Conservation (phyloP, 1,284 basidiomycete species). For the Ustanciosporium gigantosporum region DNA sequence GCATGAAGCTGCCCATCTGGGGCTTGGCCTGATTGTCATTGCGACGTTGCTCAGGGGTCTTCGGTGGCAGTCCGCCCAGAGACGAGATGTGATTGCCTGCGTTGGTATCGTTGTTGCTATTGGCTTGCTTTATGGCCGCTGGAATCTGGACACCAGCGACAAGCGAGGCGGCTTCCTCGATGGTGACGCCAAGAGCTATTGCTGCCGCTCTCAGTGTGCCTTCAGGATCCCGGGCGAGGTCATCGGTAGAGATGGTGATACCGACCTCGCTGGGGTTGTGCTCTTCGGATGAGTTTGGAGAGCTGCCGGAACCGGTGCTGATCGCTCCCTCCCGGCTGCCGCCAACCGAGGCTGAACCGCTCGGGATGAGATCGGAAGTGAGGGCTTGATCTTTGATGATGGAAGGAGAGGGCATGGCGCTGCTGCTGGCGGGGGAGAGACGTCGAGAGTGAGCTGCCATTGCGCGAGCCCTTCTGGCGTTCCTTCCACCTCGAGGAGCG, state of each 20-base stretch:
- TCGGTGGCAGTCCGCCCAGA: conserved; percentile 8
- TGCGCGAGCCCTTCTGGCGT: conserved; percentile 53
- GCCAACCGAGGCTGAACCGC: neutral
- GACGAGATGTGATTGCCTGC: neutral
- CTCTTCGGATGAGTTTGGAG: conserved; percentile 20
- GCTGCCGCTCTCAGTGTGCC: conserved; percentile 40
- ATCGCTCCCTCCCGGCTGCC: neutral
- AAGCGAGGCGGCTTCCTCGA: conserved; percentile 34
- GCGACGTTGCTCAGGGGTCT: conserved; percentile 32
- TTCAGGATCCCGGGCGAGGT: conserved; percentile 41
- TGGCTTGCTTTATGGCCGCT: neutral
- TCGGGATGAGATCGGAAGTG: neutral
- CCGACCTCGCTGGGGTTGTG: conserved; percentile 21
- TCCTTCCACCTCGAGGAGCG: conserved; percentile 54
- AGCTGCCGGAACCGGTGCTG: conserved; percentile 12
- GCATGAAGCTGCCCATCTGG: conserved; percentile 56
- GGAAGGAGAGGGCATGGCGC: conserved; percentile 31
- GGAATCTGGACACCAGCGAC: conserved; percentile 38
- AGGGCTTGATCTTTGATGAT: conserved; percentile 4
- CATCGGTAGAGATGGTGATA: conserved; percentile 46
- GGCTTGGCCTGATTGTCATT: conserved; percentile 28
- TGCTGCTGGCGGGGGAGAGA: conserved; percentile 40
- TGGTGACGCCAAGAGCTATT: conserved; percentile 31
- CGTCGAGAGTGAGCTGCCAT: conserved; percentile 53
- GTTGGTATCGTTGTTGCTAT: neutral